phyloP scores from a whole-genome alignment of 306 rosid genomes.

The Datisca glomerata region DNA sequence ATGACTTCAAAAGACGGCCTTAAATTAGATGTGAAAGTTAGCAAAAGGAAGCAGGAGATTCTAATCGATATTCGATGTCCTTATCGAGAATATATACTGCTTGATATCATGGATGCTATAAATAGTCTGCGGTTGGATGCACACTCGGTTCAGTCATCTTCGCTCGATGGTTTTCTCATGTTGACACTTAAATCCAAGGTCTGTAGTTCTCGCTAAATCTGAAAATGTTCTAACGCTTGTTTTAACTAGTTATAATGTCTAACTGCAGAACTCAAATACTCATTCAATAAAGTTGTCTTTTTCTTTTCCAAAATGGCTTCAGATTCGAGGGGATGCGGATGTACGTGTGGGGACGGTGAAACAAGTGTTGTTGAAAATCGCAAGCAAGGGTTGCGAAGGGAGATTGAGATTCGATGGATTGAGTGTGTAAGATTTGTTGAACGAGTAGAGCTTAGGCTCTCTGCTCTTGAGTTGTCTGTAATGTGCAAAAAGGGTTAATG shows the following conservation, averaged over 20 bases:
- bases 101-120: conserved; percentile 61
- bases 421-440: too few relatives aligned
- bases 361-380: conserved; percentile 51
- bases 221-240: too few relatives aligned
- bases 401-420: too few relatives aligned
- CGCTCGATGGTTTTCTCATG: conserved; percentile 45
- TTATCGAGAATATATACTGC: conserved; percentile 59
- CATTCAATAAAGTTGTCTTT: background rate
- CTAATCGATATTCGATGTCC: conserved; percentile 64
- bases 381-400: too few relatives aligned
- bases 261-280: background rate
- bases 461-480: too few relatives aligned
- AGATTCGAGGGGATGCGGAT: conserved; percentile 62
- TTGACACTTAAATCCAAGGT: conserved; percentile 77
- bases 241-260: too few relatives aligned
- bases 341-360: conserved; percentile 57
- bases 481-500: too few relatives aligned
- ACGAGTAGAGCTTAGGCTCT: too few relatives aligned
- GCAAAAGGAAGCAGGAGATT: conserved; percentile 48
- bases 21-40: conserved; percentile 42
- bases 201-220: conserved; percentile 9
- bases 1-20: conserved; percentile 16
- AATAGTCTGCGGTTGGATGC: conserved; percentile 56
- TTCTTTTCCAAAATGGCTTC: conserved; percentile 10
- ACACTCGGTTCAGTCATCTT: conserved; percentile 58